Evolutionary conservation across 2,329 filamentous ascomycete species (phyloP).

Genomic region (Esteya vermicola): DNA sequence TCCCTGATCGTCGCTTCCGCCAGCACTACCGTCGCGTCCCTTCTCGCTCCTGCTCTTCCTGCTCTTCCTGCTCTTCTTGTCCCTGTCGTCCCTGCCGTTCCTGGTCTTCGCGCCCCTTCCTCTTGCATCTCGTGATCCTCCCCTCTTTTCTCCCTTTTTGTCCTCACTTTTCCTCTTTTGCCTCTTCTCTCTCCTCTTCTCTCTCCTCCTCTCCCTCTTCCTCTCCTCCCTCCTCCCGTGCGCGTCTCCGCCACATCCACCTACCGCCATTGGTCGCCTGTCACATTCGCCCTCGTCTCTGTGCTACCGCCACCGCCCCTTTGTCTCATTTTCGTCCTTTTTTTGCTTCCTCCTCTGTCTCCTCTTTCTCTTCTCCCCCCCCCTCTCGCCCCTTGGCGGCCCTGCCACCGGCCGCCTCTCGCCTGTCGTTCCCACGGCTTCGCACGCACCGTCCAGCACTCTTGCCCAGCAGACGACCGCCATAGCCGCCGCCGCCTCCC

Average conservation of each 20-base stretch:
- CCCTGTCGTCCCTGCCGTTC: background rate
- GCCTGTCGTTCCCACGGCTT: constrained; percentile 31
- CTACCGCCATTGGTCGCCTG: constrained; percentile 1
- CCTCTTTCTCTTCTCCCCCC: background rate
- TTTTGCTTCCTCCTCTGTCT: too few species aligned
- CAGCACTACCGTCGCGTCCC: too few species aligned
- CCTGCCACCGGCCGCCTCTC: constrained; percentile 30
- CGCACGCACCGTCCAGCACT: constrained; percentile 20
- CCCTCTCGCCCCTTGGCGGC: constrained; percentile 18
- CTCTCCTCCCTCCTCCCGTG: background rate
- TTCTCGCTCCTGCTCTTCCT: too few species aligned
- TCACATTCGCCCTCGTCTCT: too few species aligned
- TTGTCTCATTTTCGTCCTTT: background rate
- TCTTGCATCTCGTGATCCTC: too few species aligned
- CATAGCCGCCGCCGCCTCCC: constrained; percentile 1
- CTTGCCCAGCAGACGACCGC: constrained; percentile 7
- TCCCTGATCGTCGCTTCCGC: too few species aligned
- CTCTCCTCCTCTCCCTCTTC: background rate
- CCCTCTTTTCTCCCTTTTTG: background rate
- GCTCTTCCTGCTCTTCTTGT: too few species aligned
- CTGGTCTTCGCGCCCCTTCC: too few species aligned
- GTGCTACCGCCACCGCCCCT: too few species aligned
- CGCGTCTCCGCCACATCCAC: too few species aligned
- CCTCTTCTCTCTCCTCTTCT: background rate
- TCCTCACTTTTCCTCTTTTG: background rate